Evolutionary conservation across 1,284 basidiomycete genomes (phyloP).

Genomic region (Schizophyllum amplum): DNA sequence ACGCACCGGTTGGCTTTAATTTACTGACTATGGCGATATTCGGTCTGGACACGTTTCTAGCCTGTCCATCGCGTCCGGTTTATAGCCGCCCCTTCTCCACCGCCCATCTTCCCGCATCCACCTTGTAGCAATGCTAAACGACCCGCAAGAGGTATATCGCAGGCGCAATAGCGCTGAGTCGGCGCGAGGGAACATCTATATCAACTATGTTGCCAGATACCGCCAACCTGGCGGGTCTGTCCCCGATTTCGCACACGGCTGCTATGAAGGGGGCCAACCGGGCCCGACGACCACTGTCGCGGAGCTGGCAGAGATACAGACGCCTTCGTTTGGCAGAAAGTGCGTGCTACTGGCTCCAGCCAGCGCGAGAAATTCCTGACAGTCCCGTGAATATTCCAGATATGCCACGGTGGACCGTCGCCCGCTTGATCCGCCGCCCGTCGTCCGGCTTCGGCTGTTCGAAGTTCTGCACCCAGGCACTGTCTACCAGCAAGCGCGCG

Average conservation of each 20-base stretch:
- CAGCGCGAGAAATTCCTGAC: background rate
- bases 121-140: background rate
- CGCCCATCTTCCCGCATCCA: background rate
- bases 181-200: background rate
- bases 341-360: background rate
- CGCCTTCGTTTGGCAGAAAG: background rate
- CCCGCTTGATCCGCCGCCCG: background rate
- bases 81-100: background rate
- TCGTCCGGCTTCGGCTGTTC: background rate
- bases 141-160: background rate
- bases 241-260: background rate
- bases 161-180: background rate
- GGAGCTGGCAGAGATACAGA: background rate
- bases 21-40: background rate
- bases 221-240: background rate
- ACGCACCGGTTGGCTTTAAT: background rate
- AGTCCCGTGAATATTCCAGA: background rate
- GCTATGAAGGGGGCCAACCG: background rate
- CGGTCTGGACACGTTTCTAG: background rate
- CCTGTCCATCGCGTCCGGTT: background rate
- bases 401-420: background rate
- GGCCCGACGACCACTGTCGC: too few relatives aligned
- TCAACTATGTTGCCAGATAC: background rate
- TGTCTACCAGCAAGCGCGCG: background rate
- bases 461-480: background rate